Evolutionary conservation across 2,329 filamentous ascomycete genomes (phyloP), one percentile per base, ranked within the genome.

Genomic region (Colletotrichum karsti): DNA sequence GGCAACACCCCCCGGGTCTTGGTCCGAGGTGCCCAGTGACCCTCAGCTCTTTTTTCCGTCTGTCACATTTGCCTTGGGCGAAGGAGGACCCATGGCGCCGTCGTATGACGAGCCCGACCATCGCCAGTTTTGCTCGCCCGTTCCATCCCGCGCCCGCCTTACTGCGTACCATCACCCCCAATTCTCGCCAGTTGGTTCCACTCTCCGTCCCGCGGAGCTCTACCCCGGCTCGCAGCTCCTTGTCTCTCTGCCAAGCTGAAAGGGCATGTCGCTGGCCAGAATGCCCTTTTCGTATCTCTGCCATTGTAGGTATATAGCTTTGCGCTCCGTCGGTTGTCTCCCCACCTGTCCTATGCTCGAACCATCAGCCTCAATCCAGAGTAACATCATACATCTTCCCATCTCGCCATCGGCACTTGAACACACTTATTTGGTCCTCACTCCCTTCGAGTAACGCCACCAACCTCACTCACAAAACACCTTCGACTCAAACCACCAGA

Each of bases 71-170:
- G n/a, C 57, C 18, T 22, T 63, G 13, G 24, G 42, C 60, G 18
- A 33, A 37, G 8, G 26, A 30, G 26, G 28, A 46, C 51, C 26
- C 50, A 50, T 56, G 30, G 33, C 18, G 33, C 35, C 24, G 51
- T 67, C 64, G 64, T 67, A 67, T 67, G 64, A 67, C 51, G 59
- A 53, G 33, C 28, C 59, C 51, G 59, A 53, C 53, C 64, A 67
- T 67, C 51, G 64, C 64, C 59, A 63, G 64, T 63, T 63, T 41
- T 57, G 51, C 37, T 63, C 44, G 42, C 64, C n/a, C 26, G 64
- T 67, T 57, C 35, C 51, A 63, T 53, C 59, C 59, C 64, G 64
- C 59, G 24, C 44, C 59, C 59, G 59, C 64, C 51, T 39, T 53
- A 63, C 39, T 20, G 22, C 22, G 41, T n/a, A n/a, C 44, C 42